A percentile compares a stretch with the other conserved stretches of the same genome.
Evolutionary conservation across 139 green algal genomes (phyloP).

Genomic region (Picochlorum sp.): DNA sequence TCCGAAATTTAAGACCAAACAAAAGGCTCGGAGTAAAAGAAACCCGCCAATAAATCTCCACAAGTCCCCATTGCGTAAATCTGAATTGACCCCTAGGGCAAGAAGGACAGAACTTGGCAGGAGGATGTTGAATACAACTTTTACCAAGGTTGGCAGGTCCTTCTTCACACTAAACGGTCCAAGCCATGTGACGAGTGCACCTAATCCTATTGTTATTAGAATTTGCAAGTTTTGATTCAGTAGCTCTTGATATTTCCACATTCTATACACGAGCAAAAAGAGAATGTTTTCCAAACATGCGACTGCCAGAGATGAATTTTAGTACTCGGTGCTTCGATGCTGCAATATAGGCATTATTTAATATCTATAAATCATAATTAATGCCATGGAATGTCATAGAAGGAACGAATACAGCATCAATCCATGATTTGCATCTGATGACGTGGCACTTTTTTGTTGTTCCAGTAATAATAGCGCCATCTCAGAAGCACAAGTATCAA

Average conservation of each 20-base stretch:
- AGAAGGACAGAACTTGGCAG: slow-evolving; percentile 11
- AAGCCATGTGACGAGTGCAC: not conserved
- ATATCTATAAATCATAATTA: no score
- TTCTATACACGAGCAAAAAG: not conserved
- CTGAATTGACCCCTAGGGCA: slow-evolving; percentile 20
- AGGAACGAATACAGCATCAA: no score
- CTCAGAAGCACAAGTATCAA: no score
- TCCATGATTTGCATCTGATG: no score
- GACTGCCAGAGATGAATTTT: no score
- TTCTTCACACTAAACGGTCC: not conserved
- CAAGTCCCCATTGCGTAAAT: slow-evolving; percentile 21
- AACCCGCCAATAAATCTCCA: slow-evolving; percentile 36
- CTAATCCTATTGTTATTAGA: slow-evolving; percentile 16
- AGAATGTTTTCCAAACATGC: no score
- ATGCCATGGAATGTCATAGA: no score
- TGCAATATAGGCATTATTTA: no score
- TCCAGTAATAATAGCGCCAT: no score
- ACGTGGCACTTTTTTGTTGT: no score
- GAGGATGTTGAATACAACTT: slow-evolving; percentile 19
- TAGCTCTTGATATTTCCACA: slow-evolving; percentile 17
- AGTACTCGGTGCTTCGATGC: no score
- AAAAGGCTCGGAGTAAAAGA: slow-evolving; percentile 14
- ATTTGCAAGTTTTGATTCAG: slow-evolving; percentile 24
- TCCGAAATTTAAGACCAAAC: not conserved
- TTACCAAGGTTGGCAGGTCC: slow-evolving; percentile 16